A percentile compares a stretch with the other conserved stretches of the same genome.
These are phyloP conservation scores for Phytopythium chamaehyphon DNA, from an alignment of 352 stramenopile genomes.

Conservation along the genomic window DNA sequence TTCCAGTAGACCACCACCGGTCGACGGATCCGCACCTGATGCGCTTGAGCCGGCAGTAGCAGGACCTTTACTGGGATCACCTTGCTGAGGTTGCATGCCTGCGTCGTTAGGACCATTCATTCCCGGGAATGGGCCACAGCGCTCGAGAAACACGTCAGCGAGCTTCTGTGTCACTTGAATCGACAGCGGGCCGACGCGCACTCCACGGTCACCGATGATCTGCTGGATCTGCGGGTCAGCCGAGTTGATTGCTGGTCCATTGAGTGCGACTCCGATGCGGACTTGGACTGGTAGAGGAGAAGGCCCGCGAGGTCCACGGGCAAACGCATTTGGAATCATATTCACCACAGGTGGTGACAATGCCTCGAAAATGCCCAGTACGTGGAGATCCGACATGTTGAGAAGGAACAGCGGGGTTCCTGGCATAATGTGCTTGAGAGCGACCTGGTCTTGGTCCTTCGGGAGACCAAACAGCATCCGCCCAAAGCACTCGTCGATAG, in stretches of 20 bases:
- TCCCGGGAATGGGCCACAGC: slow-evolving; percentile 41
- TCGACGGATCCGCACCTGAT: slow-evolving; percentile 12
- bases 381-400: slow-evolving; percentile 80
- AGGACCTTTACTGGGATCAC: neutral
- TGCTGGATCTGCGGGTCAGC: slow-evolving; percentile 69
- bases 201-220: slow-evolving; percentile 56
- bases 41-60: slow-evolving; percentile 7
- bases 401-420: slow-evolving; percentile 83
- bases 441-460: slow-evolving; percentile 66
- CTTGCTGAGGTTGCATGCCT: slow-evolving; percentile 2
- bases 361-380: slow-evolving; percentile 85
- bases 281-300: slow-evolving; percentile 75
- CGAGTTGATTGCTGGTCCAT: slow-evolving; percentile 65
- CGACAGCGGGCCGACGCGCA: slow-evolving; percentile 57
- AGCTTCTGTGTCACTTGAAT: slow-evolving; percentile 64
- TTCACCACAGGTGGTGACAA: slow-evolving; percentile 66
- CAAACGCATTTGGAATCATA: slow-evolving; percentile 79
- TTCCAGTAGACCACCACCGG: slow-evolving; percentile 44
- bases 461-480: slow-evolving; percentile 79
- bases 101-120: slow-evolving; percentile 25
- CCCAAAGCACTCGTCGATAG: slow-evolving; percentile 87
- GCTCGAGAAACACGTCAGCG: slow-evolving; percentile 68
- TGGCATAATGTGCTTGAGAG: slow-evolving; percentile 55
- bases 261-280: slow-evolving; percentile 62
- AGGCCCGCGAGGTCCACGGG: slow-evolving; percentile 37